phyloP scores from a whole-genome alignment of 1,284 basidiomycete genomes.

The Cerrena zonata region DNA sequence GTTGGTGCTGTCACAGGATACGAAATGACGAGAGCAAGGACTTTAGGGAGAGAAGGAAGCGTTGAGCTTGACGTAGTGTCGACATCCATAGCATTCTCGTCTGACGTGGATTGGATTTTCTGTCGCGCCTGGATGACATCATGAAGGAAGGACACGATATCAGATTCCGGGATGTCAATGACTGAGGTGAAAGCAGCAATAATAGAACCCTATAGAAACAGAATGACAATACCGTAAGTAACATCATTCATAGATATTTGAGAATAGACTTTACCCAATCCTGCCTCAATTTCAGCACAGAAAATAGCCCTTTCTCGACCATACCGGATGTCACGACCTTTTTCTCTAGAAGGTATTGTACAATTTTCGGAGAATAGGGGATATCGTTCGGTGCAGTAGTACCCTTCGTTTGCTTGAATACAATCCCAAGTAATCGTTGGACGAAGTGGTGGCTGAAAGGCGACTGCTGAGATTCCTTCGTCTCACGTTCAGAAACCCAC shows the following conservation, averaged over 20 bases:
- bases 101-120: conserved; percentile 16
- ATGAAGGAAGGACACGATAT: conserved; percentile 49
- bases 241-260: neutral
- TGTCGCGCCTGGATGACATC: conserved; percentile 35
- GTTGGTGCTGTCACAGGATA: conserved; percentile 49
- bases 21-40: conserved; percentile 45
- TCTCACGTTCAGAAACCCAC: conserved; percentile 36
- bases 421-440: conserved; percentile 44
- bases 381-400: conserved; percentile 3
- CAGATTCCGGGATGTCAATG: conserved; percentile 55
- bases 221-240: neutral
- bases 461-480: conserved; percentile 9
- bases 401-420: conserved; percentile 37
- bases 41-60: conserved; percentile 42
- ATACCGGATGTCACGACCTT: conserved; percentile 52
- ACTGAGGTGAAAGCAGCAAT: conserved; percentile 47
- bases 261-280: conserved; percentile 58
- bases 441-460: conserved; percentile 47
- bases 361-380: conserved; percentile 47
- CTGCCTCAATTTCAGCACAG: conserved; percentile 40
- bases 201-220: conserved; percentile 44
- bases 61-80: conserved; percentile 33
- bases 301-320: conserved; percentile 52
- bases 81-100: conserved; percentile 50
- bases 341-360: conserved; percentile 49